Evolutionary conservation across 192 early-diverging fungal species (phyloP).

Genomic region (Coemansia sp.): DNA sequence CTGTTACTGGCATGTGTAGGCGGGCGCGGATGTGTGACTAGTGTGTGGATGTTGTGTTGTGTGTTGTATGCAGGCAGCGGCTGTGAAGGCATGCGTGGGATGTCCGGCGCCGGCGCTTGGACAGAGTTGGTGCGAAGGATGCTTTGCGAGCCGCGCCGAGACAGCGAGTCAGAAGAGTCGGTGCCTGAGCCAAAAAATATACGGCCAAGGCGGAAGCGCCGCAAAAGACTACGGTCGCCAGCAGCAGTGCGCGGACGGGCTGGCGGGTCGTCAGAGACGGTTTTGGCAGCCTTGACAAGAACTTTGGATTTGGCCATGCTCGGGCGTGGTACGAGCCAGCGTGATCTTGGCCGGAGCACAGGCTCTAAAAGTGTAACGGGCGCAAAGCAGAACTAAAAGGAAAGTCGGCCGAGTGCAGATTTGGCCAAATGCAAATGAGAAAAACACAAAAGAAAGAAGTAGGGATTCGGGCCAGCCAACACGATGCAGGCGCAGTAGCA

Average conservation of each 20-base stretch:
- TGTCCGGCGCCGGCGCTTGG: conserved; percentile 20
- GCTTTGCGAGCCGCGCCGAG: conserved; percentile 7
- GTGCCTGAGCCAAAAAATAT: conserved; percentile 35
- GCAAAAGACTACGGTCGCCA: conserved; percentile 43
- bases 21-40: not conserved
- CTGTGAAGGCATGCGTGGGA: conserved; percentile 5
- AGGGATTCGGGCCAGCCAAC: not conserved
- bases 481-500: conserved; percentile 6
- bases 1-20: not conserved
- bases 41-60: not conserved
- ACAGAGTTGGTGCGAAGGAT: conserved; percentile 35
- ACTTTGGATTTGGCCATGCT: conserved; percentile 50
- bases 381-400: not conserved
- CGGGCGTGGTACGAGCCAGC: conserved; percentile 1
- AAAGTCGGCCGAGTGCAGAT: not conserved
- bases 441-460: not conserved
- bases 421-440: conserved; percentile 1
- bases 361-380: not conserved
- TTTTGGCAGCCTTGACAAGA: conserved; percentile 30
- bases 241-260: conserved; percentile 46
- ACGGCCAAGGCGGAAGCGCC: conserved; percentile 44
- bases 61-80: not conserved
- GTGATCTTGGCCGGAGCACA: not conserved
- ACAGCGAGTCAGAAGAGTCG: not conserved
- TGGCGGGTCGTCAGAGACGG: conserved; percentile 18